A percentile compares a stretch with the other conserved stretches of the same genome.
Evolutionary conservation across 352 stramenopile genomes (phyloP).

Genomic region (Paralagenidium karlingii): DNA sequence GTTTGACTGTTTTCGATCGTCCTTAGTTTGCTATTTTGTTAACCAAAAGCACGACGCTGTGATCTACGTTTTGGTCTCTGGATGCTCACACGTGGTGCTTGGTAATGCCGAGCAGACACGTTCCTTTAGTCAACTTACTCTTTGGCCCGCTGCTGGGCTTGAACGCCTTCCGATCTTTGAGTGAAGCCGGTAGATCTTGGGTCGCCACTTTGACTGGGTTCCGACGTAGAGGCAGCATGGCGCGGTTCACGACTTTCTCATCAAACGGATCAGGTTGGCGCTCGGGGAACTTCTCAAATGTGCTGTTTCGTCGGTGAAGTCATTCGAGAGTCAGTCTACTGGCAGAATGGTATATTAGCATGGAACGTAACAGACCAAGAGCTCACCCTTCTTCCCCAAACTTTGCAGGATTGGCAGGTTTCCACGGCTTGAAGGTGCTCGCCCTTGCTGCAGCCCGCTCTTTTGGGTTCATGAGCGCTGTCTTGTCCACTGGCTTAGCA

Average conservation of each 20-base stretch:
- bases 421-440: conserved; percentile 50
- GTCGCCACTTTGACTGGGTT: conserved; percentile 60
- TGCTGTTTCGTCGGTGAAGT: conserved; percentile 5
- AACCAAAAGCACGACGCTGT: too few species aligned
- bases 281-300: conserved; percentile 64
- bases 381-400: conserved; percentile 34
- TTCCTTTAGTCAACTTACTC: conserved; percentile 59
- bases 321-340: background rate
- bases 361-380: background rate
- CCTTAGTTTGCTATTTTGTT: too few species aligned
- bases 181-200: conserved; percentile 29
- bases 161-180: conserved; percentile 64
- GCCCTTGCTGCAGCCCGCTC: conserved; percentile 38
- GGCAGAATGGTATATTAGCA: too few species aligned
- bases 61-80: too few species aligned
- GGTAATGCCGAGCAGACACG: conserved; percentile 59
- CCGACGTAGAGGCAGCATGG: conserved; percentile 52
- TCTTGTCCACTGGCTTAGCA: conserved; percentile 27
- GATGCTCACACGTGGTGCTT: conserved; percentile 67
- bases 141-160: conserved; percentile 47
- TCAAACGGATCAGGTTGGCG: conserved; percentile 53
- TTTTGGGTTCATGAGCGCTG: conserved; percentile 67
- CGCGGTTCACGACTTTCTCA: conserved; percentile 51
- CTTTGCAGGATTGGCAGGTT: conserved; percentile 53
- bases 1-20: too few species aligned